phyloP scores from a whole-genome alignment of 257 asterid genomes.

The Ilex asprella region DNA sequence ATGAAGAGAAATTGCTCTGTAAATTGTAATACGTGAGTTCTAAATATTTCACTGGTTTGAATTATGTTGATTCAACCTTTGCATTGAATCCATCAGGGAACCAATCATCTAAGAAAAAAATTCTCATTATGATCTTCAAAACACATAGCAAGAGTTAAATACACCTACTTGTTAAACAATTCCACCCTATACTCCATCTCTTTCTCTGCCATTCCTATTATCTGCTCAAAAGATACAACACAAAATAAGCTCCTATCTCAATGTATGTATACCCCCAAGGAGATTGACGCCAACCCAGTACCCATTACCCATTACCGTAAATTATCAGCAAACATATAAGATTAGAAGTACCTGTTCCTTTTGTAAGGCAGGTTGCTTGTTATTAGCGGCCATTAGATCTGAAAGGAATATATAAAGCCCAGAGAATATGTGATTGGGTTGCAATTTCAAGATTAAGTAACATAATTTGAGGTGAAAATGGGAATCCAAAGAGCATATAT shows the following conservation, averaged over 20 bases:
- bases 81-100: no score
- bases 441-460: no score
- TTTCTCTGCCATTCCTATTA: constrained; percentile 67
- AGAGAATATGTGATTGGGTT: not conserved
- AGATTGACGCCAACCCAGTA: not conserved
- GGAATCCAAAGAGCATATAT: no score
- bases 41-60: no score
- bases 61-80: no score
- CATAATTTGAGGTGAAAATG: no score
- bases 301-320: not conserved
- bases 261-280: not conserved
- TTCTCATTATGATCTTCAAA: no score
- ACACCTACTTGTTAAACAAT: constrained; percentile 67
- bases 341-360: constrained; percentile 50
- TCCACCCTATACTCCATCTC: constrained; percentile 82
- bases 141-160: not conserved
- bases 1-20: no score
- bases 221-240: constrained; percentile 22
- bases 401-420: constrained; percentile 3
- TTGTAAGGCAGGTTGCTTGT: constrained; percentile 33
- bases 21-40: no score
- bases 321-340: not conserved
- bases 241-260: no score
- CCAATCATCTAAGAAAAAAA: no score
- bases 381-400: constrained; percentile 49